phyloP scores from a whole-genome alignment of 2,329 filamentous ascomycete species.

The Monosporascus sp. region DNA sequence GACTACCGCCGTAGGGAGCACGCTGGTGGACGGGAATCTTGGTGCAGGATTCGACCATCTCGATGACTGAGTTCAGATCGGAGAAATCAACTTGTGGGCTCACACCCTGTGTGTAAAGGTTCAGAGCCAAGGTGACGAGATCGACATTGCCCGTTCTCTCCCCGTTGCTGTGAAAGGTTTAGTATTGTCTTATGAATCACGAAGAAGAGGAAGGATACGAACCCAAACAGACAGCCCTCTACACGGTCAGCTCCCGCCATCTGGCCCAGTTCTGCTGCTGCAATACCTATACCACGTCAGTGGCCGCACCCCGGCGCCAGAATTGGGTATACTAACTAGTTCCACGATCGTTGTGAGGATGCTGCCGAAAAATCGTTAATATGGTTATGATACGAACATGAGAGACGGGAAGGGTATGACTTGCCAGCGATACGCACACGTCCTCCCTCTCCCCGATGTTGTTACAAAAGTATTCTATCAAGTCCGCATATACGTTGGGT shows the following conservation, averaged over 20 bases:
- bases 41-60: slow-evolving; percentile 85
- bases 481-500: slow-evolving; percentile 14
- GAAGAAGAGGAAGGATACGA: too few species aligned
- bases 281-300: slow-evolving; percentile 37
- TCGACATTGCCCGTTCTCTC: slow-evolving; percentile 96
- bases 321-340: too few species aligned
- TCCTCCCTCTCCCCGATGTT: not conserved
- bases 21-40: slow-evolving; percentile 91
- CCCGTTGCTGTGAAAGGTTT: slow-evolving; percentile 60
- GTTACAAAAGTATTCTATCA: slow-evolving; percentile 51
- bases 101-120: slow-evolving; percentile 92
- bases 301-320: too few species aligned
- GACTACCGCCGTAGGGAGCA: slow-evolving; percentile 82
- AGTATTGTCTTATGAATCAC: too few species aligned
- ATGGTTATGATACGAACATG: not conserved
- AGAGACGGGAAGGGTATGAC: not conserved
- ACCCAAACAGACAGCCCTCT: slow-evolving; percentile 76
- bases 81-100: slow-evolving; percentile 85
- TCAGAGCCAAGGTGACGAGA: slow-evolving; percentile 84
- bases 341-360: too few species aligned
- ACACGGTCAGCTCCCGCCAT: slow-evolving; percentile 96
- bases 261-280: slow-evolving; percentile 85
- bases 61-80: slow-evolving; percentile 78
- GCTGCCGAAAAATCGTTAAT: not conserved
- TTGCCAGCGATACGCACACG: not conserved